Percentiles rank a stretch among this genome's conserved stretches.
Conservation (phyloP, 176 grass and related monocot genomes). For the Cenchrus purpureus region DNA sequence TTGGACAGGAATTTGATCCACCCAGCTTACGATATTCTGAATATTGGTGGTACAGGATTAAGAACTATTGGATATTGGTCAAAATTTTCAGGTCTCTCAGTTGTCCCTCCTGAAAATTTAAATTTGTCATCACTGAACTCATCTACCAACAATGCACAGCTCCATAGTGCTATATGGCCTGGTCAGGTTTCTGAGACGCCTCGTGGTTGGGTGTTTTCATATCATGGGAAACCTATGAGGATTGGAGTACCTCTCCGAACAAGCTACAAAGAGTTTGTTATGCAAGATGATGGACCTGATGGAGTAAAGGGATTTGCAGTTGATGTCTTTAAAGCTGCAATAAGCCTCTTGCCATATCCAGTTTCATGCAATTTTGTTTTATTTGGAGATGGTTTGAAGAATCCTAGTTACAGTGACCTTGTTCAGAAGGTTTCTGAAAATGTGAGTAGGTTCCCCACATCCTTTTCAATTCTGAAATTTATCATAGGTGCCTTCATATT, state of each 20-base stretch:
- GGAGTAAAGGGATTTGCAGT: slow-evolving; percentile 83
- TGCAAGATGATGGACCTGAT: slow-evolving; percentile 55
- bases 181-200: slow-evolving; percentile 71
- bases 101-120: slow-evolving; percentile 58
- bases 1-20: slow-evolving; percentile 63
- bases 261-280: slow-evolving; percentile 76
- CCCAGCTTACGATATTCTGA: slow-evolving; percentile 79
- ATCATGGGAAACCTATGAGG: slow-evolving; percentile 75
- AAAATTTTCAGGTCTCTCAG: slow-evolving; percentile 68
- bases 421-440: slow-evolving; percentile 76
- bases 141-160: slow-evolving; percentile 46
- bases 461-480: slow-evolving; percentile 24
- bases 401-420: slow-evolving; percentile 78
- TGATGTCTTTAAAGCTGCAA: slow-evolving; percentile 85
- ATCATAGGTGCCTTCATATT: not conserved
- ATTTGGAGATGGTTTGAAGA: slow-evolving; percentile 79
- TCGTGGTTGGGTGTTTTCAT: slow-evolving; percentile 77
- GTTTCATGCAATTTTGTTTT: slow-evolving; percentile 65
- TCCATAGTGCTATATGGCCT: slow-evolving; percentile 81
- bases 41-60: slow-evolving; percentile 70
- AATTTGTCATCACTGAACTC: slow-evolving; percentile 38
- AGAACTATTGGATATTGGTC: slow-evolving; percentile 87
- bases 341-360: slow-evolving; percentile 77
- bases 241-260: slow-evolving; percentile 79
- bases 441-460: slow-evolving; percentile 49